Conservation (phyloP, 805 yeast species). For the Ogataea methylovora region DNA sequence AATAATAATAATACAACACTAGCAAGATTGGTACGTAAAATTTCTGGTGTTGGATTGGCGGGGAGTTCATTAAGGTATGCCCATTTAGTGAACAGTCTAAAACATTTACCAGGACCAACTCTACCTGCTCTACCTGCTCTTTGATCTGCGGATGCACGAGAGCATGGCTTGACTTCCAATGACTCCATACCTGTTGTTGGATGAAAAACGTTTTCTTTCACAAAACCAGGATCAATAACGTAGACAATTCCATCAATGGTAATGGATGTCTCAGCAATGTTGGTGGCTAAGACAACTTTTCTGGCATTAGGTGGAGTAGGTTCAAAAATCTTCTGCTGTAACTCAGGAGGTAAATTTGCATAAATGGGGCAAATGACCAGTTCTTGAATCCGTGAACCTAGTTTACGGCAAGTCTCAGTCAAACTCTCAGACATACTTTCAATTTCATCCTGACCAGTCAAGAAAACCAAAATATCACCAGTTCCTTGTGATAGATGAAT, state of each 20-base stretch:
- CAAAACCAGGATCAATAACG: constrained; percentile 93
- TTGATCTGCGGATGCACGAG: constrained; percentile 93
- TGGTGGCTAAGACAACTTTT: constrained; percentile 90
- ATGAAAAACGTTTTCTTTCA: constrained; percentile 84
- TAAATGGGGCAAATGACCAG: constrained; percentile 80
- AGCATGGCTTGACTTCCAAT: constrained; percentile 78
- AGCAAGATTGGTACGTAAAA: constrained; percentile 74
- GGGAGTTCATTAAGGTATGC: constrained; percentile 74
- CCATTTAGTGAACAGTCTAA: constrained; percentile 78
- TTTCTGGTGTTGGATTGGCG: constrained; percentile 82
- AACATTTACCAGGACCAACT: constrained; percentile 95
- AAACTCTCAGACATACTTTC: constrained; percentile 72
- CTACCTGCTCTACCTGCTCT: constrained; percentile 98
- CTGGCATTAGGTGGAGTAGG: constrained; percentile 75
- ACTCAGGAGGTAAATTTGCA: constrained; percentile 82
- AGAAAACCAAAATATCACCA: constrained; percentile 84
- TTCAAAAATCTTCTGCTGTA: constrained; percentile 76
- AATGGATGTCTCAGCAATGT: constrained; percentile 94
- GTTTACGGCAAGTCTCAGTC: constrained; percentile 51
- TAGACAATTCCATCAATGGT: constrained; percentile 94
- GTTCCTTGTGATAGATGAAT: constrained; percentile 66
- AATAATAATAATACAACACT: constrained; percentile 69
- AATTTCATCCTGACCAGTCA: constrained; percentile 96
- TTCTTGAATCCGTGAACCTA: constrained; percentile 55
- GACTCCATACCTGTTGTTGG: constrained; percentile 87